Percentiles rank a stretch among this genome's conserved stretches.
phyloP scores from a whole-genome alignment of 2,329 filamentous ascomycete genomes.

The Laburnicola sp. region DNA sequence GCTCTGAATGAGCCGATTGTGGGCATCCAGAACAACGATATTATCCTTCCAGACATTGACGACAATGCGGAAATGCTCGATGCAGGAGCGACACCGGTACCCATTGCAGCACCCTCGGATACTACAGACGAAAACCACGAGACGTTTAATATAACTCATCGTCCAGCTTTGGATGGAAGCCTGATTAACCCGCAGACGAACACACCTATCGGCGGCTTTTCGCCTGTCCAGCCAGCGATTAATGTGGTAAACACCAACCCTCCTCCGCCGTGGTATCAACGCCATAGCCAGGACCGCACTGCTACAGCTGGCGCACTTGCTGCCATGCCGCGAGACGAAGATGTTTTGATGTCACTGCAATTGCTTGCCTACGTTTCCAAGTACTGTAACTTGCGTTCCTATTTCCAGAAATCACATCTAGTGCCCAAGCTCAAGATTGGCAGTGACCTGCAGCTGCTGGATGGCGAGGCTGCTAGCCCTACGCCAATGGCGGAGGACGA shows the following conservation, averaged over 20 bases:
- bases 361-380: conserved; percentile 97
- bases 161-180: conserved; percentile 80
- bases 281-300: conserved; percentile 77
- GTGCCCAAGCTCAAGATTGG: conserved; percentile 91
- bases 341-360: conserved; percentile 97
- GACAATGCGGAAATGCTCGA: conserved; percentile 79
- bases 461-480: conserved; percentile 60
- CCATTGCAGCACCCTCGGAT: conserved; percentile 77
- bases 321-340: conserved; percentile 94
- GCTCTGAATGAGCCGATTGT: conserved; percentile 68
- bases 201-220: conserved; percentile 68
- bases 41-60: conserved; percentile 86
- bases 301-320: conserved; percentile 71
- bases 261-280: conserved; percentile 75
- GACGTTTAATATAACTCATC: conserved; percentile 92
- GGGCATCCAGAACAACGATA: conserved; percentile 76
- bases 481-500: conserved; percentile 57
- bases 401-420: conserved; percentile 93
- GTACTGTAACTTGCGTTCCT: conserved; percentile 93
- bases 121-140: conserved; percentile 73
- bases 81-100: conserved; percentile 68
- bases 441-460: conserved; percentile 77
- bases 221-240: conserved; percentile 68
- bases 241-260: conserved; percentile 72
- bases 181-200: conserved; percentile 73